Conservation (phyloP, 768 basidiomycete genomes). For the Phaeolepiota aurea region DNA sequence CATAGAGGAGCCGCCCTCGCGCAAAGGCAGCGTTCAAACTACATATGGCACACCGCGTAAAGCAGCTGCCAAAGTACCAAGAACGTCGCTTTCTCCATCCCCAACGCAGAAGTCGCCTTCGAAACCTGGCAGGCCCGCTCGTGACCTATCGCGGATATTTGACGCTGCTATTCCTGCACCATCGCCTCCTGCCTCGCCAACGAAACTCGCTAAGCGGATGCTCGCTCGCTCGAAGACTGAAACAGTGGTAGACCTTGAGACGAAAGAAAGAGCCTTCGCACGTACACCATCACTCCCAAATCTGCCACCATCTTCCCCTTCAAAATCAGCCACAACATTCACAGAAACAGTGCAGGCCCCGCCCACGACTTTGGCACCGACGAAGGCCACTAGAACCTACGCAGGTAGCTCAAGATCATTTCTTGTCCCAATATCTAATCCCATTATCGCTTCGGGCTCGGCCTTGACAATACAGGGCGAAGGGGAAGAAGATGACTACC, state of each 20-base stretch:
- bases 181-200: slow-evolving; percentile 22
- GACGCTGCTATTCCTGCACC: slow-evolving; percentile 20
- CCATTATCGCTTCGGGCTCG: slow-evolving; percentile 14
- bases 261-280: slow-evolving; percentile 10
- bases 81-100: not conserved
- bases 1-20: slow-evolving; percentile 5
- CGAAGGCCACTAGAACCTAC: slow-evolving; percentile 53
- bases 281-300: slow-evolving; percentile 30
- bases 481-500: slow-evolving; percentile 40
- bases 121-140: slow-evolving; percentile 20
- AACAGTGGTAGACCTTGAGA: slow-evolving; percentile 31
- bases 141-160: slow-evolving; percentile 41
- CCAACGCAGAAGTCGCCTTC: slow-evolving; percentile 1
- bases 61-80: slow-evolving; percentile 1
- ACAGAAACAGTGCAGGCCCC: too few species aligned
- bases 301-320: slow-evolving; percentile 20
- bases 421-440: slow-evolving; percentile 50
- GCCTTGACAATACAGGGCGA: slow-evolving; percentile 11
- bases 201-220: slow-evolving; percentile 61
- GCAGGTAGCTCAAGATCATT: slow-evolving; percentile 77
- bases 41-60: slow-evolving; percentile 14
- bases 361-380: slow-evolving; percentile 13
- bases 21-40: slow-evolving; percentile 6
- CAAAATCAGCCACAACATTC: slow-evolving; percentile 13
- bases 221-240: slow-evolving; percentile 62